phyloP scores from a whole-genome alignment of 169 alveolate species.

The Plasmodium falciparum region DNA sequence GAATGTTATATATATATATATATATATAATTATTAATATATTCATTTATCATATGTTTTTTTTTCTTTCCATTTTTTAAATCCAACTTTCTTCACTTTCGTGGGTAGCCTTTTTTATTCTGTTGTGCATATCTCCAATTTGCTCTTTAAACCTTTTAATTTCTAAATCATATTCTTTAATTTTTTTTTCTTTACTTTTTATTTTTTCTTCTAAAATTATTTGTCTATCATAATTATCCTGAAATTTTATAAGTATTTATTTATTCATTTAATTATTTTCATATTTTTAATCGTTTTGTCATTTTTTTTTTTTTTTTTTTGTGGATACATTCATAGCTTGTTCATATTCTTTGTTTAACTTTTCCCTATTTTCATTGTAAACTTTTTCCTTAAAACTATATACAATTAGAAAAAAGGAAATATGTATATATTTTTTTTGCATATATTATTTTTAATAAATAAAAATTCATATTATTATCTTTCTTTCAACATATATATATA shows the following conservation, averaged over 20 bases:
- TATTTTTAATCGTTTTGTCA: neutral
- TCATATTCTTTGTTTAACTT: slow-evolving; percentile 53
- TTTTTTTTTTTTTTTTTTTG: slow-evolving; percentile 7
- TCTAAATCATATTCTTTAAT: slow-evolving; percentile 52
- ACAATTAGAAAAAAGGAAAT: neutral
- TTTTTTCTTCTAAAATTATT: slow-evolving; percentile 60
- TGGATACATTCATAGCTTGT: slow-evolving; percentile 48
- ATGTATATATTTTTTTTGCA: neutral
- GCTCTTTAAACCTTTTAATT: slow-evolving; percentile 48
- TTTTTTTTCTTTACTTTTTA: slow-evolving; percentile 65
- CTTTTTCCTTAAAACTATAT: slow-evolving; percentile 61
- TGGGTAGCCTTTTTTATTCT: slow-evolving; percentile 53
- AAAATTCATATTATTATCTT: no score
- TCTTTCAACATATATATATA: no score
- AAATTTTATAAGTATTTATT: neutral
- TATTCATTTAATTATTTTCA: neutral
- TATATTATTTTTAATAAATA: no score
- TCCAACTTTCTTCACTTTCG: slow-evolving; percentile 55
- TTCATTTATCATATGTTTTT: slow-evolving; percentile 6
- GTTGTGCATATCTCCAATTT: slow-evolving; percentile 51
- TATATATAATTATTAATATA: neutral
- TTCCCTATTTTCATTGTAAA: slow-evolving; percentile 54
- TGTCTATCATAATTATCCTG: slow-evolving; percentile 70
- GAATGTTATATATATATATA: slow-evolving; percentile 4
- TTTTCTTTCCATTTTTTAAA: neutral